These are phyloP conservation scores for Chernovozyma sophiae-reginae DNA, from an alignment of 1,139 yeast genomes.

Conservation along the genomic window DNA sequence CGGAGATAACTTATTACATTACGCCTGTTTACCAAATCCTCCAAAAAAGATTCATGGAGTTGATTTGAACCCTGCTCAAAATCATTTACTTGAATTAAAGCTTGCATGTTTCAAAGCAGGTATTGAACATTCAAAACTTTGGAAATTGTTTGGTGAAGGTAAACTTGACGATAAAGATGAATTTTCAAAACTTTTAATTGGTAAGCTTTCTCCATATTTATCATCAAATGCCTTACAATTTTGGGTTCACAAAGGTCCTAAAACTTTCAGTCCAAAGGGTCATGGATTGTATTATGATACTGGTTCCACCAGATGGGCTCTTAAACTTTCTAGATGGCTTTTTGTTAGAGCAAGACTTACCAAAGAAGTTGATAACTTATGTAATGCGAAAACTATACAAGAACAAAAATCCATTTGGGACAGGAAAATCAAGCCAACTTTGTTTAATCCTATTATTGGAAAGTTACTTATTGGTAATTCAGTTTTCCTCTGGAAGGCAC, in stretches of 20 bases:
- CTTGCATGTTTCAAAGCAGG: slow-evolving; percentile 59
- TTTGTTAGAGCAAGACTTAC: slow-evolving; percentile 56
- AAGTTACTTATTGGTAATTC: slow-evolving; percentile 74
- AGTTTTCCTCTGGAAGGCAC: slow-evolving; percentile 77
- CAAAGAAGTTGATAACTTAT: slow-evolving; percentile 49
- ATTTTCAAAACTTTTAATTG: slow-evolving; percentile 42
- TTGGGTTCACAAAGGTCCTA: slow-evolving; percentile 65
- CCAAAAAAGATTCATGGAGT: slow-evolving; percentile 81
- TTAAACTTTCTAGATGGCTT: slow-evolving; percentile 59
- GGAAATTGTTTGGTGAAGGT: slow-evolving; percentile 78
- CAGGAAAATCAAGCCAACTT: slow-evolving; percentile 56
- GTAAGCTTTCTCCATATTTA: slow-evolving; percentile 60
- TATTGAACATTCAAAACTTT: slow-evolving; percentile 55
- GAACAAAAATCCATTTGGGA: slow-evolving; percentile 68
- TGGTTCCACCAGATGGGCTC: slow-evolving; percentile 84
- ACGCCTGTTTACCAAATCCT: slow-evolving; percentile 66
- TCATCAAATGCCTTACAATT: slow-evolving; percentile 79
- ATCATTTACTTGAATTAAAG: slow-evolving; percentile 73
- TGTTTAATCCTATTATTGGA: slow-evolving; percentile 67
- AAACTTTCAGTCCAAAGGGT: slow-evolving; percentile 50
- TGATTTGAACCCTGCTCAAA: slow-evolving; percentile 79
- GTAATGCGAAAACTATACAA: slow-evolving; percentile 53
- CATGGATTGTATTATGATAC: slow-evolving; percentile 67
- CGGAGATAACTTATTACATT: slow-evolving; percentile 74
- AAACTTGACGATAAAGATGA: slow-evolving; percentile 49